Conservation (phyloP, 148 eudicot genomes). For the Silene uniflora region DNA sequence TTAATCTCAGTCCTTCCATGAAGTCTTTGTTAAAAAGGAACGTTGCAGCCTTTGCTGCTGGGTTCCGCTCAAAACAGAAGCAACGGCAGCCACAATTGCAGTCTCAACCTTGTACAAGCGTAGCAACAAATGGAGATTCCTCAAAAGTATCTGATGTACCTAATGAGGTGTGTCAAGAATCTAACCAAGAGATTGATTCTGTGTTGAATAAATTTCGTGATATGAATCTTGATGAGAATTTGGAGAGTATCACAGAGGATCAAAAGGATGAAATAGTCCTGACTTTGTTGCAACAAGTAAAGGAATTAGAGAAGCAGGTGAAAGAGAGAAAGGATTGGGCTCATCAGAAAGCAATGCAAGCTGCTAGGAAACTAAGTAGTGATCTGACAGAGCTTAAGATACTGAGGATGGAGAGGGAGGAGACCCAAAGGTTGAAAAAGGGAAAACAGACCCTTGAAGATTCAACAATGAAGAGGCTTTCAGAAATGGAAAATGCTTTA, state of each 20-base stretch:
- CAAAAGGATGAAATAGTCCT: conserved; percentile 84
- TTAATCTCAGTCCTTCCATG: conserved; percentile 88
- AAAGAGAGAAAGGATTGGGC: conserved; percentile 97
- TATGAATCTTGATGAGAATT: conserved; percentile 78
- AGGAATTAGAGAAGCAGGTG: conserved; percentile 84
- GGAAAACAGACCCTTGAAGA: conserved; percentile 90
- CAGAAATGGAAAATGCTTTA: conserved; percentile 89
- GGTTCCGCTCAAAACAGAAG: conserved; percentile 59
- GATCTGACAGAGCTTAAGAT: conserved; percentile 82
- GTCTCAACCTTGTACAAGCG: conserved; percentile 43
- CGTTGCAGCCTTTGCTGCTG: conserved; percentile 91
- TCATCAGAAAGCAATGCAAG: conserved; percentile 97
- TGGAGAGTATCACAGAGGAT: conserved; percentile 61
- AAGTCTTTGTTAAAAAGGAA: conserved; percentile 74
- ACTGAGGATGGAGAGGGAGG: conserved; percentile 90
- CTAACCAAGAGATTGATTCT: conserved; percentile 66
- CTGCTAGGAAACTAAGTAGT: conserved; percentile 79
- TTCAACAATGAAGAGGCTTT: conserved; percentile 73
- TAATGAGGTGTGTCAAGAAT: conserved; percentile 39
- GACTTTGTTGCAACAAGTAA: conserved; percentile 67
- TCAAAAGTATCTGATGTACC: conserved; percentile 39
- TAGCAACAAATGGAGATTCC: conserved; percentile 39
- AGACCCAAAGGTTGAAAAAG: conserved; percentile 79
- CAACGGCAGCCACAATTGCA: conserved; percentile 43
- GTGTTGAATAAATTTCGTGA: conserved; percentile 77